Evolutionary conservation across 2,329 filamentous ascomycete genomes (phyloP), one percentile per base, ranked within the genome.

Genomic region (Trichoderma koningiopsis): DNA sequence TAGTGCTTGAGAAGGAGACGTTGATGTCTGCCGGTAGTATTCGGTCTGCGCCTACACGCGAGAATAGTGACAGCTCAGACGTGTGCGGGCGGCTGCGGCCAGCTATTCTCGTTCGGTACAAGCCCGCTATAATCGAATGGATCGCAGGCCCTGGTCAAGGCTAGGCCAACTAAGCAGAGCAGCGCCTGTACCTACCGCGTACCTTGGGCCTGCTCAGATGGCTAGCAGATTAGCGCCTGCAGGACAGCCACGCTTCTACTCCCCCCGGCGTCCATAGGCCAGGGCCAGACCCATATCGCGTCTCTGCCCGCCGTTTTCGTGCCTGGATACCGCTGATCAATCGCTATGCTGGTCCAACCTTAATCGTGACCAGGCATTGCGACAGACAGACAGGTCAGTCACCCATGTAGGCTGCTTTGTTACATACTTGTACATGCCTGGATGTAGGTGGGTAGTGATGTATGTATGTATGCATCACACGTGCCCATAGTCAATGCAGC

Each of bases 191-290:
- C 59, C 49, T 64, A 40, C 49, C 37, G 55, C 22, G 49, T 43
- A 53, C 60, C 60, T 53, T 53, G 37, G 37, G 33, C 2, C 33
- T 37, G 29, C 47, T 22, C 22, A 27, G 27, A 24, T 57, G 47
- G 52, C 53, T 57, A 47, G 35, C n/a, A 57, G 61, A 65, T 57
- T 65, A 65, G 62, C 62, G 62, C 62, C 62, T 65, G 62, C 62
- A 65, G 62, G 62, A 65, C 62, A 65, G 62, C 62, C 62, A 65
- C 62, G 52, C 62, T 65, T 65, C 40, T 49, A 40, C 56, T 37
- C 33, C 59, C 35, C 59, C 59, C 43, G 40, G 59, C 40, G 13
- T 61, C 62, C 16, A 65, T 65, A 65, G 62, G 62, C 62, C 53
- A 65, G 62, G 62, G 62, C 53, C 24, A 27, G 40, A 37, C 62